Conservation (phyloP, 306 rosid genomes). For the Argentina anserina region DNA sequence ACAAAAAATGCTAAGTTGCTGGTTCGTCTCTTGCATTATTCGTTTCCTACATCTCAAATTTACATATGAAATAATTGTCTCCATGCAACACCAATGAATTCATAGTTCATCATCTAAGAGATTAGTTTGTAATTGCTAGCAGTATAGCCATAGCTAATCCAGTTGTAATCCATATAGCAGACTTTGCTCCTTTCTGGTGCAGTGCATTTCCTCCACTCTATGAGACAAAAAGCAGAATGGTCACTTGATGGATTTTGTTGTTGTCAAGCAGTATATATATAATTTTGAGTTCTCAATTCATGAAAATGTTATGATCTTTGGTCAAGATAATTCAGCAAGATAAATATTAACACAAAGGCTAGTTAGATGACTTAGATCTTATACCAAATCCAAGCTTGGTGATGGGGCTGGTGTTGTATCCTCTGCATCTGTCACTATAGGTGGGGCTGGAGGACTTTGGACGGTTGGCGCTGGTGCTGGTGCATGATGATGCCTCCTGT, state of each 20-base stretch:
- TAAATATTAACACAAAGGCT: not conserved
- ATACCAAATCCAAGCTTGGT: slow-evolving; percentile 73
- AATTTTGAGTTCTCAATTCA: not conserved
- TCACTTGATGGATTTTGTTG: slow-evolving; percentile 16
- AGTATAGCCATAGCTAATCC: slow-evolving; percentile 52
- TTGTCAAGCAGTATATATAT: not conserved
- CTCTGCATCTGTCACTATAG: slow-evolving; percentile 45
- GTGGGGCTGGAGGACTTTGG: slow-evolving; percentile 91
- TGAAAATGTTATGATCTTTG: not conserved
- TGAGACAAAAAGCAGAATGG: slow-evolving; percentile 9
- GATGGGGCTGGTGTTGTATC: slow-evolving; percentile 80
- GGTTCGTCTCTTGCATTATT: slow-evolving; percentile 26
- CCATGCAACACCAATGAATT: slow-evolving; percentile 25
- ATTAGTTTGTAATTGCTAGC: slow-evolving; percentile 42
- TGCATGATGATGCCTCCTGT: slow-evolving; percentile 53
- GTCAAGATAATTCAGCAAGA: not conserved
- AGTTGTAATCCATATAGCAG: slow-evolving; percentile 36
- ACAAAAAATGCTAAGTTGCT: slow-evolving; percentile 2
- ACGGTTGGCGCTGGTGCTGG: slow-evolving; percentile 66
- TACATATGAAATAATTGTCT: slow-evolving; percentile 27
- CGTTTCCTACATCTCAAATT: slow-evolving; percentile 19
- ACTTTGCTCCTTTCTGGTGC: slow-evolving; percentile 37
- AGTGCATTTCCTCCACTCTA: slow-evolving; percentile 65
- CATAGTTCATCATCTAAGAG: slow-evolving; percentile 16
- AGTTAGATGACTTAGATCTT: slow-evolving; percentile 17